Conservation (phyloP, 176 grass and related monocot species). For the Raddia distichophylla region DNA sequence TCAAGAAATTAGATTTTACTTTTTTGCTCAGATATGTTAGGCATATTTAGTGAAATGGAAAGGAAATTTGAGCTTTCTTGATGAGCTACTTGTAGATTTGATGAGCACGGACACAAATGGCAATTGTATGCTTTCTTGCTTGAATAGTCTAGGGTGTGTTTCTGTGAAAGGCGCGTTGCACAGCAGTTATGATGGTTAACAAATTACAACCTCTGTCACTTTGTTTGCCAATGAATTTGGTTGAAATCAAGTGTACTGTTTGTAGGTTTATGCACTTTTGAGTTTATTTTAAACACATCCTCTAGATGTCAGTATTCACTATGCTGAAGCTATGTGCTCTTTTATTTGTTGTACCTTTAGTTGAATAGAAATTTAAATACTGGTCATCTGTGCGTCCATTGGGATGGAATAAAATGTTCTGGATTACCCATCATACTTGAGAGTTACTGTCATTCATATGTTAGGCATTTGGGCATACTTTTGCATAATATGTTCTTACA, state of each 20-base stretch:
- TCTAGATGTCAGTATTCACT: not conserved
- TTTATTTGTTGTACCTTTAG: not conserved
- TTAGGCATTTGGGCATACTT: not conserved
- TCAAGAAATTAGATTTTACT: not conserved
- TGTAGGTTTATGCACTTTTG: not conserved
- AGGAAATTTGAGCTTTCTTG: not conserved
- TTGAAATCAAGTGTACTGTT: not conserved
- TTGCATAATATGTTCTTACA: not conserved
- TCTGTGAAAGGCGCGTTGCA: not conserved
- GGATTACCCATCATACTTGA: not conserved
- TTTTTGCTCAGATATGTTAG: not conserved
- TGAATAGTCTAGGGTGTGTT: not conserved
- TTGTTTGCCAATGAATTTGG: not conserved
- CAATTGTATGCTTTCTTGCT: not conserved
- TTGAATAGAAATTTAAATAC: conserved; percentile 5
- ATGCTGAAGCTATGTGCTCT: conserved; percentile 5
- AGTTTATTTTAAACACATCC: not conserved
- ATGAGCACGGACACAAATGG: not conserved
- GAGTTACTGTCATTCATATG: not conserved
- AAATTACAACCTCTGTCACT: not conserved
- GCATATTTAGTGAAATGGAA: conserved; percentile 10
- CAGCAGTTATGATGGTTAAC: not conserved
- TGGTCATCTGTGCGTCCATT: not conserved
- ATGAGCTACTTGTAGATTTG: conserved; percentile 4
- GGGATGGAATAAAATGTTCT: not conserved